Percentiles rank a stretch among this genome's conserved stretches.
Evolutionary conservation across 805 yeast genomes (phyloP).

Genomic region (Starmerella apicola): DNA sequence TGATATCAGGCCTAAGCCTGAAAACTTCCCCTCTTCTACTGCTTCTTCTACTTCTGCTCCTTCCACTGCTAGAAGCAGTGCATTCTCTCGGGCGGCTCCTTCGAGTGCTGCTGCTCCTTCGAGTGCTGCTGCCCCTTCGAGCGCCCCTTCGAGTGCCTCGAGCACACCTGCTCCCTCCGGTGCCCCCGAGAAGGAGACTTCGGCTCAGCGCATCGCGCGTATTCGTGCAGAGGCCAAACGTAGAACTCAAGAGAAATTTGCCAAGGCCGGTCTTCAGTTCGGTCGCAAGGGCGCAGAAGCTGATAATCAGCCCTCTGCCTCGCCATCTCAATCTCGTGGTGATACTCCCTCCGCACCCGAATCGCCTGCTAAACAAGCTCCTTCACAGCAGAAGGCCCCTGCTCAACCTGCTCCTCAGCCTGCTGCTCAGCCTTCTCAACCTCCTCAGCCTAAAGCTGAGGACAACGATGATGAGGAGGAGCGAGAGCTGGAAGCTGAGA

Average conservation of each 20-base stretch:
- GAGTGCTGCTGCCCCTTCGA: background rate
- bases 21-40: background rate
- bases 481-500: slow-evolving; percentile 30
- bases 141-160: background rate
- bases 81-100: slow-evolving; percentile 10
- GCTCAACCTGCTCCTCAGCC: slow-evolving; percentile 1
- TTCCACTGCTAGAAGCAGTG: slow-evolving; percentile 15
- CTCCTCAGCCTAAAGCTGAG: slow-evolving; percentile 11
- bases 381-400: background rate
- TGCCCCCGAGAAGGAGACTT: slow-evolving; percentile 15
- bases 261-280: slow-evolving; percentile 20
- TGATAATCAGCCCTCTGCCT: background rate
- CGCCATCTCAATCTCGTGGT: background rate
- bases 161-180: background rate
- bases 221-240: slow-evolving; percentile 24
- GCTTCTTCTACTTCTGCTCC: background rate
- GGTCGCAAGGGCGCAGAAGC: background rate
- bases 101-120: slow-evolving; percentile 5
- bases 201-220: slow-evolving; percentile 23
- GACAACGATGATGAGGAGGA: slow-evolving; percentile 31
- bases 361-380: background rate
- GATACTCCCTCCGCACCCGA: background rate
- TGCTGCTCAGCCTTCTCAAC: background rate
- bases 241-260: slow-evolving; percentile 21
- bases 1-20: slow-evolving; percentile 31